Conservation (phyloP, 192 early-diverging fungal species). For the Phycomyces nitens region DNA sequence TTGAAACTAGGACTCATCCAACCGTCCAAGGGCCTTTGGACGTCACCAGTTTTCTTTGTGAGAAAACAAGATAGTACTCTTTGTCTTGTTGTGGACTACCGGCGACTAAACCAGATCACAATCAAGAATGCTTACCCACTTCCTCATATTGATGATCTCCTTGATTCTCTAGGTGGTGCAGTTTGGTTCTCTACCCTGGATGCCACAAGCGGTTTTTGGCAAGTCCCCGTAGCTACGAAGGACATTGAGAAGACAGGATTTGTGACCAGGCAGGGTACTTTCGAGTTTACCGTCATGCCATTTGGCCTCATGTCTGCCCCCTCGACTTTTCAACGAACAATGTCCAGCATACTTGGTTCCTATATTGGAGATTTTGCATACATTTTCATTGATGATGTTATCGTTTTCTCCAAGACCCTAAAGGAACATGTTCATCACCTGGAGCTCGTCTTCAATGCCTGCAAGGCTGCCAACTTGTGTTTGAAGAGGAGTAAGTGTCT, state of each 20-base stretch:
- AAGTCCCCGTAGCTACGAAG: background rate
- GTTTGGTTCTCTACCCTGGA: constrained; percentile 29
- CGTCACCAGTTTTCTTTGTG: constrained; percentile 39
- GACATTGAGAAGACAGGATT: constrained; percentile 30
- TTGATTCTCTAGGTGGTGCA: constrained; percentile 22
- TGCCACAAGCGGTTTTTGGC: constrained; percentile 16
- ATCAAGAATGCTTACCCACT: constrained; percentile 36
- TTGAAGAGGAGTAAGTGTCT: constrained; percentile 23
- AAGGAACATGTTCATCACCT: constrained; percentile 36
- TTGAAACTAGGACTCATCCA: constrained; percentile 25
- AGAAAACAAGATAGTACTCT: constrained; percentile 36
- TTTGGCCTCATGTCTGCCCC: constrained; percentile 62
- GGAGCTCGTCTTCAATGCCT: constrained; percentile 14
- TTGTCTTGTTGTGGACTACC: constrained; percentile 41
- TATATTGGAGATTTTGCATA: constrained; percentile 25
- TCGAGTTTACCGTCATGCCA: constrained; percentile 54
- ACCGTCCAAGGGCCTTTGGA: constrained; percentile 19
- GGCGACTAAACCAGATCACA: constrained; percentile 37
- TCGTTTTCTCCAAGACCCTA: constrained; percentile 31
- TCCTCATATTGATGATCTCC: constrained; percentile 32
- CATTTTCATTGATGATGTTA: constrained; percentile 39
- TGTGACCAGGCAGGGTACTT: constrained; percentile 35
- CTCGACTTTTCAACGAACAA: constrained; percentile 48
- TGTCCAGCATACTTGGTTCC: constrained; percentile 40
- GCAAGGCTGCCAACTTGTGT: constrained; percentile 11